A percentile compares a stretch with the other conserved stretches of the same genome.
These are phyloP conservation scores for Elongisporangium undulatum DNA, from an alignment of 352 stramenopile species.

Conservation along the genomic window DNA sequence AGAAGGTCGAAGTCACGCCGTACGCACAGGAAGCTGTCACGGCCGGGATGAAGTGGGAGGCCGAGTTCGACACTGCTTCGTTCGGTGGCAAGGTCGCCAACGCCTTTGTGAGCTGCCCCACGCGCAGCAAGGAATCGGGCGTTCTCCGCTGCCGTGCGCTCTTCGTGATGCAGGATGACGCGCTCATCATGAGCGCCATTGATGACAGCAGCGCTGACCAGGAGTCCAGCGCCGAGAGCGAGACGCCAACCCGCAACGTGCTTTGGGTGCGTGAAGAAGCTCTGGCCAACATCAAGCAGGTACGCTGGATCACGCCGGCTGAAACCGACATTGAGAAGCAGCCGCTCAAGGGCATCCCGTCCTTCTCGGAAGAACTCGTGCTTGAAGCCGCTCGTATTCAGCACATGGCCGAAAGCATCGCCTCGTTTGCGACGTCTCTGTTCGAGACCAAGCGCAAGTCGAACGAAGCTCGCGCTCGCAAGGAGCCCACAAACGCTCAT, in stretches of 20 bases:
- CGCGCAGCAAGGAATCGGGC: slow-evolving; percentile 47
- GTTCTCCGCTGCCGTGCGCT: slow-evolving; percentile 44
- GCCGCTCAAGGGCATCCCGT: slow-evolving; percentile 61
- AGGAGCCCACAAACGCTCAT: slow-evolving; percentile 61
- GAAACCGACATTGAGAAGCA: slow-evolving; percentile 80
- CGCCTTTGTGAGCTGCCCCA: slow-evolving; percentile 52
- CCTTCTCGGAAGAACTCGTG: slow-evolving; percentile 63
- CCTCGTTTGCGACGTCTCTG: slow-evolving; percentile 44
- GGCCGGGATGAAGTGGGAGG: slow-evolving; percentile 32
- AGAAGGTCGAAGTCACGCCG: slow-evolving; percentile 33
- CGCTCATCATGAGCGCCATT: slow-evolving; percentile 46
- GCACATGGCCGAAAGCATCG: slow-evolving; percentile 39
- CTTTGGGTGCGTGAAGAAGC: slow-evolving; percentile 78
- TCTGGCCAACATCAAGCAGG: slow-evolving; percentile 67
- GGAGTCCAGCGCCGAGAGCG: neutral
- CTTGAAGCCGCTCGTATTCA: slow-evolving; percentile 51
- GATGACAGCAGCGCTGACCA: slow-evolving; percentile 8
- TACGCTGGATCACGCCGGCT: slow-evolving; percentile 74
- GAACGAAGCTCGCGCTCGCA: slow-evolving; percentile 26
- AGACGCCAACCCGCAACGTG: slow-evolving; percentile 21
- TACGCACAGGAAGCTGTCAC: slow-evolving; percentile 27
- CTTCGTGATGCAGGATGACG: slow-evolving; percentile 70
- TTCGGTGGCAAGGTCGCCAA: slow-evolving; percentile 47
- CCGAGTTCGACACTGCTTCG: slow-evolving; percentile 35
- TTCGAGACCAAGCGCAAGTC: slow-evolving; percentile 35